These are phyloP conservation scores for Blakeslea trispora DNA, from an alignment of 371 early-diverging fungal species.

Conservation along the genomic window DNA sequence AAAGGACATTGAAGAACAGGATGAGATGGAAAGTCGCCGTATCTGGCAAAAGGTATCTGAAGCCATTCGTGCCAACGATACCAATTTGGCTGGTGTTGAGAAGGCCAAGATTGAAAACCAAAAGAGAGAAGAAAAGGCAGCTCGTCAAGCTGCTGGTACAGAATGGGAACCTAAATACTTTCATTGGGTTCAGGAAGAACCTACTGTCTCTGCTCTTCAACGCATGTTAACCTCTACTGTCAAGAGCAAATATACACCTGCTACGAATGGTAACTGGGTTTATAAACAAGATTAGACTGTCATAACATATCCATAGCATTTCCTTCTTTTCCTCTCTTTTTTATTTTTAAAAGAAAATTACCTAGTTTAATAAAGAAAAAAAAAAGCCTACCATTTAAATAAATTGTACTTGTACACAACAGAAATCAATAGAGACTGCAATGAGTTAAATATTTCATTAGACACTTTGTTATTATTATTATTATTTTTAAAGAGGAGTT, in stretches of 20 bases:
- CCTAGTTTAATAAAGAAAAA: constrained; percentile 6
- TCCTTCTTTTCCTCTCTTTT: too few relatives aligned
- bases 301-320: too few relatives aligned
- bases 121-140: constrained; percentile 64
- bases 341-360: not conserved
- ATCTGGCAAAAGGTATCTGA: constrained; percentile 75
- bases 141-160: constrained; percentile 55
- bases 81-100: constrained; percentile 61
- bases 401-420: too few relatives aligned
- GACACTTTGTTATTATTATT: too few relatives aligned
- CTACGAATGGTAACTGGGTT: constrained; percentile 48
- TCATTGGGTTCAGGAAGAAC: constrained; percentile 54
- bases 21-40: constrained; percentile 63
- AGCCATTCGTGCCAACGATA: constrained; percentile 68
- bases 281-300: constrained; percentile 2
- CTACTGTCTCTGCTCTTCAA: constrained; percentile 37
- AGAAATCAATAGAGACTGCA: too few relatives aligned
- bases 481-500: too few relatives aligned
- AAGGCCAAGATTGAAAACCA: constrained; percentile 75
- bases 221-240: constrained; percentile 41
- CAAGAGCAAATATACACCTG: constrained; percentile 40
- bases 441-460: too few relatives aligned
- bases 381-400: too few relatives aligned
- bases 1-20: constrained; percentile 57
- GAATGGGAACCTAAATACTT: constrained; percentile 66